A percentile compares a stretch with the other conserved stretches of the same genome.
phyloP scores from a whole-genome alignment of 2,329 filamentous ascomycete species.

The Nigrograna mackinnonii region DNA sequence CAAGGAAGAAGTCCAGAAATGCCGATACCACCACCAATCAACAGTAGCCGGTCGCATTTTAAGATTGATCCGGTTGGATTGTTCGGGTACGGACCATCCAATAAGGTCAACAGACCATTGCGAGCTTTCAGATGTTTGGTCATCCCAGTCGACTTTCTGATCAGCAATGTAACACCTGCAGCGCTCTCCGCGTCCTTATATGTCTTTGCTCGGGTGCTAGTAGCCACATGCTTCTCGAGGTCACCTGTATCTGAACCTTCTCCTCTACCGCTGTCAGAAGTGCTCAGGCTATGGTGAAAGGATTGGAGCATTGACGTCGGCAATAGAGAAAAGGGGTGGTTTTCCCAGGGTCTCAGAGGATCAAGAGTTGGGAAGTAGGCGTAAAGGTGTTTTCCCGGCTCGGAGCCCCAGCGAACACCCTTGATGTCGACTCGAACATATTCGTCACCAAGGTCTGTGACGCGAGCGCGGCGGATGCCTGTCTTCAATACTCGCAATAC shows the following conservation, averaged over 20 bases:
- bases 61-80: constrained; percentile 38
- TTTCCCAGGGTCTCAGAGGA: constrained; percentile 50
- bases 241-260: too few species aligned
- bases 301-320: constrained; percentile 14
- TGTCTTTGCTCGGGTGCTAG: too few species aligned
- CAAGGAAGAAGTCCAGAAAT: constrained; percentile 49
- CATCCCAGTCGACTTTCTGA: constrained; percentile 40
- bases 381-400: constrained; percentile 42
- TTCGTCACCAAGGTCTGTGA: constrained; percentile 27
- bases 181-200: too few species aligned
- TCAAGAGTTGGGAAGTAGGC: constrained; percentile 54
- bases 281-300: too few species aligned
- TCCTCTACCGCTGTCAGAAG: too few species aligned
- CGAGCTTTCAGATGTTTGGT: constrained; percentile 34
- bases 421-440: constrained; percentile 47
- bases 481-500: constrained; percentile 40
- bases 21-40: constrained; percentile 50
- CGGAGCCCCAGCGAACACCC: constrained; percentile 39
- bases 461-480: constrained; percentile 37
- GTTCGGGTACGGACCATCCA: constrained; percentile 43
- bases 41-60: constrained; percentile 42
- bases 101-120: constrained; percentile 17
- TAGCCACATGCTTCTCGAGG: too few species aligned
- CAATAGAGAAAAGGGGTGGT: constrained; percentile 56
- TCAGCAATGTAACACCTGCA: constrained; percentile 38